phyloP scores from a whole-genome alignment of 176 grass and related monocot species.

The Oryza officinalis region DNA sequence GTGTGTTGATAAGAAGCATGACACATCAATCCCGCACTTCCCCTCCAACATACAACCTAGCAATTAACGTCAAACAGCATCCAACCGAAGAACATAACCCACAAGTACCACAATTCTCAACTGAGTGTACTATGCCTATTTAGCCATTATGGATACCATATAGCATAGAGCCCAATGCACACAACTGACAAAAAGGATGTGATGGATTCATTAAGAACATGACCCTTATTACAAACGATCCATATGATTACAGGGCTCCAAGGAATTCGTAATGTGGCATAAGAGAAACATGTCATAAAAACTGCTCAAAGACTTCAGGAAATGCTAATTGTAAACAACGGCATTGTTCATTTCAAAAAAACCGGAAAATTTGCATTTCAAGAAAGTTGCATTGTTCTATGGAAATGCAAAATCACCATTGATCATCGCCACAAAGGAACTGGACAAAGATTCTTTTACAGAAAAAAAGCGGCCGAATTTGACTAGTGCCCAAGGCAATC shows the following conservation, averaged over 20 bases:
- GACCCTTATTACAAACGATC: neutral
- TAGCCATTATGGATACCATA: neutral
- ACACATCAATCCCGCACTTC: neutral
- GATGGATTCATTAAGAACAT: neutral
- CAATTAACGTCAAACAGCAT: neutral
- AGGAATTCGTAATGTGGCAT: neutral
- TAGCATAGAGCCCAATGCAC: neutral
- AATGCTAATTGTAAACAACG: neutral
- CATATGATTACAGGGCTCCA: neutral
- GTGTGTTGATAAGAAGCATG: neutral
- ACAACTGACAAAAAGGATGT: neutral
- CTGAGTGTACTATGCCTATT: neutral
- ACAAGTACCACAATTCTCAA: neutral
- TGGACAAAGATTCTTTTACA: neutral
- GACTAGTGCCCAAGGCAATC: neutral
- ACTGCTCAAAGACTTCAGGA: neutral
- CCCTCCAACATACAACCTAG: neutral
- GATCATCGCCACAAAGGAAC: neutral
- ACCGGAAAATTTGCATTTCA: neutral
- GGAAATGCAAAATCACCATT: neutral
- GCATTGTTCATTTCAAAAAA: neutral
- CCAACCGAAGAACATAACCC: neutral
- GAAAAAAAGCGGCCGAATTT: neutral
- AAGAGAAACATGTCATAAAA: neutral
- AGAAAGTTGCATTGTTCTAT: neutral